Base-by-base conservation (phyloP, 2,329 filamentous ascomycete genomes). In the Hymenoscyphus fraxineus region DNA sequence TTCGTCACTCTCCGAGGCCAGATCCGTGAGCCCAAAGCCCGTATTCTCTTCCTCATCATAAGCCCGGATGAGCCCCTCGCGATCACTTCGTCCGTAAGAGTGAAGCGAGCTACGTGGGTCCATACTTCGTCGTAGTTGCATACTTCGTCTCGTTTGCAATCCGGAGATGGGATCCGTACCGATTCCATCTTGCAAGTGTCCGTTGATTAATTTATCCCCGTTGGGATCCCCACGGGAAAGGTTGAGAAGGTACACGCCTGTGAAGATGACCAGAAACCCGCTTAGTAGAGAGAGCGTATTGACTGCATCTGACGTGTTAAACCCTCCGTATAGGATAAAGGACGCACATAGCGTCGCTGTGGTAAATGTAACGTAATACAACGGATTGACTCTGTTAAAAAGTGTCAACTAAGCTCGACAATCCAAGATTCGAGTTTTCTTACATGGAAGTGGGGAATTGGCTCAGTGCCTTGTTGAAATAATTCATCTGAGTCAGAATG, bases 401-500 rank as follows among this genome's bases (percentile, higher is more conserved):
- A 40, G 19, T 41, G 69, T 67, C 22, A 51, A 51, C 15, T 22
- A 51, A 12, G 44, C 44, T 51, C 19, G 72, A 65, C 55, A 15
- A 54, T 54, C 15, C 38, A 61, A 60, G 51, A 35, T 35, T 64
- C 4, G 39, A 12, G 16, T 32, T 60, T 39, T 13, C 91, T 77
- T 84, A 97, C 93, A 99, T 96, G 72, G 96, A 97, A 39, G 95
- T 97, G 38, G 92, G 94, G 79, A 98, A 99, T 74, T 96, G 93
- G 77, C 92, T 96, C 66, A 99, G 81, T 7, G 95, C 95, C 79
- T 99, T 99, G 83, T 99, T 99, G 80, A 99, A 97, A 79, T 99
- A 99, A 79, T 99, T 99, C 95, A 99, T 98, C 82, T 99, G 95
- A 9, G 93, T 97, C 70, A 99, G 78, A 75, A 99, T 98, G 81